Evolutionary conservation across 108 stramenopile genomes (phyloP).

Genomic region (Mediolabrus comicus): DNA sequence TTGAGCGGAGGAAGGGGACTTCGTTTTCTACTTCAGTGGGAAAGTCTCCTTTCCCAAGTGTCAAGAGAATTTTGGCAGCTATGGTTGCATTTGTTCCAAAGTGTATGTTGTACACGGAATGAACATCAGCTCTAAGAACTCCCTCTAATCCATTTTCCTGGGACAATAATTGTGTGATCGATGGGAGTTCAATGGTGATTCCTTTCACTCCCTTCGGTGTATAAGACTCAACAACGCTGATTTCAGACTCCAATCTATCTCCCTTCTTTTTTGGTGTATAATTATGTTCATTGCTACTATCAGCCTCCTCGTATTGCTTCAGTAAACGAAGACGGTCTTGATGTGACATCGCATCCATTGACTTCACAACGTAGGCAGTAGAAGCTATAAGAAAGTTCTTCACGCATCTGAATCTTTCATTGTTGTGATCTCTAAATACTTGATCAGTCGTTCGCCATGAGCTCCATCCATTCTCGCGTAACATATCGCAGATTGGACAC

Average conservation of each 20-base stretch:
- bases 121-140: slow-evolving; percentile 28
- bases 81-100: slow-evolving; percentile 33
- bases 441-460: not conserved
- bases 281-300: not conserved
- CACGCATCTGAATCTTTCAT: not conserved
- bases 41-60: slow-evolving; percentile 17
- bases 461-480: not conserved
- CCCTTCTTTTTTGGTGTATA: not conserved
- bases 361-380: not conserved
- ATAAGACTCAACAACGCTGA: not conserved
- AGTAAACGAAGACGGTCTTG: not conserved
- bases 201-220: not conserved
- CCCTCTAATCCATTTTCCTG: slow-evolving; percentile 23
- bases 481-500: not conserved
- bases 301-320: not conserved
- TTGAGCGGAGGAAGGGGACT: slow-evolving; percentile 20
- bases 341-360: not conserved
- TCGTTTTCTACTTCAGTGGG: slow-evolving; percentile 15
- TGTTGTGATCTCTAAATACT: not conserved
- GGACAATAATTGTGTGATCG: slow-evolving; percentile 15
- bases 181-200: slow-evolving; percentile 26
- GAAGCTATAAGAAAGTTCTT: not conserved
- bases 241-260: not conserved
- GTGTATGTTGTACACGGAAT: slow-evolving; percentile 27
- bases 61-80: slow-evolving; percentile 34